Evolutionary conservation across 2,329 filamentous ascomycete genomes (phyloP).

Genomic region (Fusarium haematococcum): DNA sequence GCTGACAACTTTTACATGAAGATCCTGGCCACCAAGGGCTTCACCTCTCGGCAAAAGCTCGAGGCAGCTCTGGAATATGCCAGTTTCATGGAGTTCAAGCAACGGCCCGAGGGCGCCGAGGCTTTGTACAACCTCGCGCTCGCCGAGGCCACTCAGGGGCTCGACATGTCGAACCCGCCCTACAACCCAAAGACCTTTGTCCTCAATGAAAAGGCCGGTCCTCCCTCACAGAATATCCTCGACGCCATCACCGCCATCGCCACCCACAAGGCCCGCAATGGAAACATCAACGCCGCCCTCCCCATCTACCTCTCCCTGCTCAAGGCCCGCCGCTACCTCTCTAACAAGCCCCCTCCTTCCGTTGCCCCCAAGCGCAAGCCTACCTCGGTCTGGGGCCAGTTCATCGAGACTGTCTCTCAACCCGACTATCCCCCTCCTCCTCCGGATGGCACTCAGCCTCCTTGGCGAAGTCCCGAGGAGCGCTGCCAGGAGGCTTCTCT

Average conservation of each 20-base stretch:
- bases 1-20: conserved; percentile 86
- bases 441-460: conserved; percentile 74
- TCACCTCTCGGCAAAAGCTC: conserved; percentile 81
- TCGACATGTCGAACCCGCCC: conserved; percentile 53
- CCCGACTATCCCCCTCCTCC: conserved; percentile 78
- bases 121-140: conserved; percentile 82
- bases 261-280: conserved; percentile 78
- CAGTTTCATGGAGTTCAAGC: conserved; percentile 86
- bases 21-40: conserved; percentile 83
- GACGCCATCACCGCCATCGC: conserved; percentile 81
- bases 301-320: conserved; percentile 89
- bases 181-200: conserved; percentile 74
- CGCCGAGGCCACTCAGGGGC: conserved; percentile 74
- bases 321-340: conserved; percentile 76
- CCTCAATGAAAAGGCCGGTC: conserved; percentile 68
- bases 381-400: conserved; percentile 31
- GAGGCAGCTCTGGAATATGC: conserved; percentile 87
- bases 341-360: conserved; percentile 48
- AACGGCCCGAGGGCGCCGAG: conserved; percentile 71
- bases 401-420: conserved; percentile 49
- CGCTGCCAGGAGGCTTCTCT: conserved; percentile 87
- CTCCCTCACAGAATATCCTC: conserved; percentile 80
- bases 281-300: conserved; percentile 75
- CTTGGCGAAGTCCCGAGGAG: conserved; percentile 72
- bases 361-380: conserved; percentile 11